phyloP scores from a whole-genome alignment of 73 alveolate genomes.

The Paramecium pentaurelia region DNA sequence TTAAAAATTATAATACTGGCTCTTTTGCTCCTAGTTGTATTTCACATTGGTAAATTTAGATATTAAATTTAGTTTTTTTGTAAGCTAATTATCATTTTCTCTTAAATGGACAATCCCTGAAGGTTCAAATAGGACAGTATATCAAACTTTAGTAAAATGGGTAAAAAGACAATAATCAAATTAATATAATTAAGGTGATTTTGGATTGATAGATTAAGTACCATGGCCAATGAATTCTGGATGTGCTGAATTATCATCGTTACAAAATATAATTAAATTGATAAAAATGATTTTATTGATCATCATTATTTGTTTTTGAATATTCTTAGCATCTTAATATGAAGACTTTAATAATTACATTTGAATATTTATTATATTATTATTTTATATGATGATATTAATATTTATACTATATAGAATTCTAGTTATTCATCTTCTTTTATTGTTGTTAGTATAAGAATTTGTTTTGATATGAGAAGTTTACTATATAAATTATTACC shows the following conservation, averaged over 20 bases:
- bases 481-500: background rate
- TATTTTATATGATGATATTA: background rate
- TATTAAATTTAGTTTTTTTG: background rate
- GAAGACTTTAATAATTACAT: background rate
- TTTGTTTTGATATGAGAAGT: background rate
- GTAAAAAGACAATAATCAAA: background rate
- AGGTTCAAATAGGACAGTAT: background rate
- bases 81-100: background rate
- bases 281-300: background rate
- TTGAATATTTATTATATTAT: background rate
- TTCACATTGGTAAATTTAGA: background rate
- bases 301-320: background rate
- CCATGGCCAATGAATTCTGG: background rate
- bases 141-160: background rate
- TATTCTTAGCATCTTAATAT: background rate
- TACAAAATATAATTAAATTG: background rate
- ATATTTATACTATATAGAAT: background rate
- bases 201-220: background rate
- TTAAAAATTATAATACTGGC: background rate
- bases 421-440: background rate
- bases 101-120: background rate
- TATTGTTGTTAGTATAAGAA: background rate
- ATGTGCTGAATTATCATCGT: background rate
- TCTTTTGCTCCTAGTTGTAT: slow-evolving; percentile 16
- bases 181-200: background rate